Evolutionary conservation across 306 rosid genomes (phyloP), one percentile per base, ranked within the genome.

Genomic region (Notholithocarpus densiflorus): DNA sequence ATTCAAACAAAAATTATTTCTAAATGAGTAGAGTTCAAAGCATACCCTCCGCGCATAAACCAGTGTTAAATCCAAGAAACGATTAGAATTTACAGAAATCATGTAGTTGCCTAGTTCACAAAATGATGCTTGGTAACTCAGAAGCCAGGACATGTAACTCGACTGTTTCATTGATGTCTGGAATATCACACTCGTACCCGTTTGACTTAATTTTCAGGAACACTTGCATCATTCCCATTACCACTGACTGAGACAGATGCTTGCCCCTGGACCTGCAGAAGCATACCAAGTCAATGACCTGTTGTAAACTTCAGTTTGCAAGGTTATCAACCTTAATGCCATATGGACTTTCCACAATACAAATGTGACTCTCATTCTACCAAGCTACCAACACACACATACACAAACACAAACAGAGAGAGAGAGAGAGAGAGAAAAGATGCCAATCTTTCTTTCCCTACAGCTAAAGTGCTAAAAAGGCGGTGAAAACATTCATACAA

Each of bases 171-270:
- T 4, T 34, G 56, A 73, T 56, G 70, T 54, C 29, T 32, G 26
- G 27, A 27, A 62, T 18, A 37, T 87, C 82, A 92, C 66, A 87
- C 10, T 19, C 91, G 85, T 73, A 84, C 5, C 79, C 98, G 79
- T 81, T 92, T 91, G 72, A 70, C 86, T 29, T 91, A 92, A 61
- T 72, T 75, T 80, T 86, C 92, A 2, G 98, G 98, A 68, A 94
- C 98, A 68, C 86, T 94, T 21, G 83, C 84, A 77, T 94, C 97
- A 21, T 79, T 86, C 74, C 89, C 90, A 62, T 91, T 87, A 20
- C 89, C 88, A 75, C 17, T 73, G 66, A 77, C 81, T 32, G 90
- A 71, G 77, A 73, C 61, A 64, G 89, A 71, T 72, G 85, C 56
- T 73, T 85, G 91, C 79, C 85, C 90, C 18, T 80, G 87, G 24